These are phyloP conservation scores for Borovskyia barvae DNA, from an alignment of 208 protist genomes.

Conservation along the genomic window DNA sequence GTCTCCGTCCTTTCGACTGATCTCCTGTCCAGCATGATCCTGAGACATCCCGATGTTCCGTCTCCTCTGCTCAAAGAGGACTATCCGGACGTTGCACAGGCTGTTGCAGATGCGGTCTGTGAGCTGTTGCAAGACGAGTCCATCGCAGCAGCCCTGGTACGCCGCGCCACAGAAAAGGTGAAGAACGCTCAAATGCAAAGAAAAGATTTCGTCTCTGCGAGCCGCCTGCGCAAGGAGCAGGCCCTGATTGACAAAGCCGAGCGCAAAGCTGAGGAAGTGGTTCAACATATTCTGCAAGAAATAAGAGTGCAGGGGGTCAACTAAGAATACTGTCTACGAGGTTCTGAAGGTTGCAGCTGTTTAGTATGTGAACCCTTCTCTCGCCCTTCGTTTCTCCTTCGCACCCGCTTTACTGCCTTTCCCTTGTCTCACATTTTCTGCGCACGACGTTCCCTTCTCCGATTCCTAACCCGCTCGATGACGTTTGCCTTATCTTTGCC, in stretches of 20 bases:
- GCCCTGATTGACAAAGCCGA: slow-evolving; percentile 69
- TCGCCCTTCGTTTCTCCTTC: neutral
- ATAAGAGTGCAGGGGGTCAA: slow-evolving; percentile 38
- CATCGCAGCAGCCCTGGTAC: slow-evolving; percentile 60
- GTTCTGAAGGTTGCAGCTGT: too few relatives aligned
- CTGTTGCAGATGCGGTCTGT: slow-evolving; percentile 48
- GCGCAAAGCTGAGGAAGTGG: slow-evolving; percentile 67
- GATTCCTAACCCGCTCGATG: too few relatives aligned
- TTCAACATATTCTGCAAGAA: slow-evolving; percentile 75
- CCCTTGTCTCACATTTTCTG: neutral
- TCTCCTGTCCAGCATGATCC: slow-evolving; percentile 23
- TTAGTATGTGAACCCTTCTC: neutral
- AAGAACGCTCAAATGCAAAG: slow-evolving; percentile 21
- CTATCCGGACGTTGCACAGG: slow-evolving; percentile 42
- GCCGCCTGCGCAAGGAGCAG: slow-evolving; percentile 46
- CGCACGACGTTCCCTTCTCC: too few relatives aligned
- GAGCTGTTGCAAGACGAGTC: slow-evolving; percentile 66
- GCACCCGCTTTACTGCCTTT: neutral
- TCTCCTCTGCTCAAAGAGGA: slow-evolving; percentile 14
- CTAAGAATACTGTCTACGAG: too few relatives aligned
- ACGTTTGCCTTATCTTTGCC: neutral
- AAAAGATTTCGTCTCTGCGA: slow-evolving; percentile 8
- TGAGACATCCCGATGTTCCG: neutral
- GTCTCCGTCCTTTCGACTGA: slow-evolving; percentile 54
- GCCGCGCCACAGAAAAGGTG: slow-evolving; percentile 57